phyloP scores from a whole-genome alignment of 805 yeast genomes.

The Candida michaelii region DNA sequence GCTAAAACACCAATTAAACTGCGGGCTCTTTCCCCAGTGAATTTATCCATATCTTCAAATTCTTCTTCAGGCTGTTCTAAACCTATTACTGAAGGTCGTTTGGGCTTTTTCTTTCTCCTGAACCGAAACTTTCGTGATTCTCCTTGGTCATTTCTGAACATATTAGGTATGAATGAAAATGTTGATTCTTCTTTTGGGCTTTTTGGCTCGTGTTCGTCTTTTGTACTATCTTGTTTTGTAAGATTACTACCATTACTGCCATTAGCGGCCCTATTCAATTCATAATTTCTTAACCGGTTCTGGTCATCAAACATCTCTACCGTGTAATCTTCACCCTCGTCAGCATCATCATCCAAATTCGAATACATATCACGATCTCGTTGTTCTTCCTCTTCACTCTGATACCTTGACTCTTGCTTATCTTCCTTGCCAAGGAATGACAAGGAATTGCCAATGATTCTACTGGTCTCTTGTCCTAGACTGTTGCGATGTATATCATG shows the following conservation, averaged over 20 bases:
- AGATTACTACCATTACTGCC: neutral
- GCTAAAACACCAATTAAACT: conserved; percentile 44
- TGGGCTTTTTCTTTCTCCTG: conserved; percentile 24
- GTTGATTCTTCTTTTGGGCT: conserved; percentile 5
- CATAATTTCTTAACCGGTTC: neutral
- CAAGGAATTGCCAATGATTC: conserved; percentile 26
- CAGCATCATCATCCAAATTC: neutral
- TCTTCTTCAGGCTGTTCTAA: conserved; percentile 16
- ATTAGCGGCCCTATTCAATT: neutral
- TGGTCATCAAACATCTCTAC: neutral
- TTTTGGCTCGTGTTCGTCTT: no score
- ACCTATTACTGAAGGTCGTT: conserved; percentile 17
- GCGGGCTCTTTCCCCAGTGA: conserved; percentile 38
- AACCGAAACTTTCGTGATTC: conserved; percentile 17
- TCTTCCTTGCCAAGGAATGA: conserved; percentile 31
- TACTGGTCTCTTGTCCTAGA: neutral
- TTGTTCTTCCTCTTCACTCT: conserved; percentile 29
- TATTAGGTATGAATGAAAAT: conserved; percentile 18
- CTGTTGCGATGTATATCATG: neutral
- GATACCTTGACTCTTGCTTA: conserved; percentile 32
- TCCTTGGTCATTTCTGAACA: conserved; percentile 11
- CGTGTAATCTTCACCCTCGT: neutral
- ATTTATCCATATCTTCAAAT: conserved; percentile 22
- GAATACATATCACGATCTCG: conserved; percentile 13
- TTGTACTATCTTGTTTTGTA: no score